Base-by-base conservation (phyloP, 1,139 yeast species). In the Magnusiomyces paraingens region DNA sequence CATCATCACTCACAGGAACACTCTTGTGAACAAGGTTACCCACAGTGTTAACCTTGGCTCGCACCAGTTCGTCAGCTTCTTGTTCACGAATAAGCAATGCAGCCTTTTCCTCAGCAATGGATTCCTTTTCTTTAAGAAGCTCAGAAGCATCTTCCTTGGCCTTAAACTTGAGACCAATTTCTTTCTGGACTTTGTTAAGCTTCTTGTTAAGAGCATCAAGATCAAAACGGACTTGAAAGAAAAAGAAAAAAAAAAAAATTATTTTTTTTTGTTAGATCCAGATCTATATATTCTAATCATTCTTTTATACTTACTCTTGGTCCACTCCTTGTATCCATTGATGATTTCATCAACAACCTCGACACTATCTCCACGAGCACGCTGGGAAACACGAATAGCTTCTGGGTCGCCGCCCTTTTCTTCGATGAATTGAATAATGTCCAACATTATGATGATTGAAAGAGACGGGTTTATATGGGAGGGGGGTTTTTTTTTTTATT, bases 401-500 rank as follows among this genome's bases (percentile, higher is more conserved):
- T 90, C 94, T 47, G 99, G 97, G 71, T 90, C 82, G 62, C 98
- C 99, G 58, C 99, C 99, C 73, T 89, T 90, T 70, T 93, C 99
- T 64, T 84, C 95, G 64, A 93, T 82, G 70, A 93, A 93, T 67
- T 87, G 86, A 66, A 84, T 79, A 62, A 93, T 88, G 71, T 91
- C 98, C 74, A 93, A 84, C 99, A 93, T 91, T 51, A 49, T 59
- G 51, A 17, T 41, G 35, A 18, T 45, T 14, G n/a, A 38, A 5
- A 4, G 5, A 38, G 18, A 4, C 18, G 18, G 18, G 38, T 35
- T 35, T 11, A 35, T 35, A 11, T 35, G 38, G 11, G 38, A 14
- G 38, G 11, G 38, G 11, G 38, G 38, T 35, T 11, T 35, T 35
- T 11, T 11, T 35, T 35, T 35, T 35, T 11, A 35, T 35, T 11